Percentiles rank a stretch among this genome's conserved stretches.
These are phyloP conservation scores for Colletotrichum lini DNA, from an alignment of 2,329 filamentous ascomycete species.

Conservation along the genomic window DNA sequence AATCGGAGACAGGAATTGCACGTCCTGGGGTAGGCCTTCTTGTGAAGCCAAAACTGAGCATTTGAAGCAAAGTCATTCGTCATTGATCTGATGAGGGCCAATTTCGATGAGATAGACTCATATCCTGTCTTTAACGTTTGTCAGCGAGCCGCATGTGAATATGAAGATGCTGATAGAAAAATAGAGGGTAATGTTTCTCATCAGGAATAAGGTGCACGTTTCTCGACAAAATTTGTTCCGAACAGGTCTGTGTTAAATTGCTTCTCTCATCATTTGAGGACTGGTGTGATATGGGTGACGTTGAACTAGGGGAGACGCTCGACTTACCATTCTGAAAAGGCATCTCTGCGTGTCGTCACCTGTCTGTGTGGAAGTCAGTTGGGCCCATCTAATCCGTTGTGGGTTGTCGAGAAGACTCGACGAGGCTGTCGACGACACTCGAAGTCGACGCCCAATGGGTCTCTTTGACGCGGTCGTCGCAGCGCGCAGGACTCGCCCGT, in stretches of 20 bases:
- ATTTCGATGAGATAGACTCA: background rate
- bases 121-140: constrained; percentile 1
- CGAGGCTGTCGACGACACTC: too few relatives aligned
- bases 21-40: background rate
- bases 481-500: background rate
- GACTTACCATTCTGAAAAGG: constrained; percentile 19
- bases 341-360: background rate
- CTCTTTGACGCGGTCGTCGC: background rate
- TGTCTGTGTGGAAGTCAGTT: background rate
- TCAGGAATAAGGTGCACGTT: constrained; percentile 46
- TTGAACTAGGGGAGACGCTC: too few relatives aligned
- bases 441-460: too few relatives aligned
- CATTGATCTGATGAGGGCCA: background rate
- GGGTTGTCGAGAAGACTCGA: too few relatives aligned
- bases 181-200: background rate
- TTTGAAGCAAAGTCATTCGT: background rate
- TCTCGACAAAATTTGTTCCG: constrained; percentile 51
- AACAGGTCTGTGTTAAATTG: constrained; percentile 53
- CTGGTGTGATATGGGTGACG: background rate
- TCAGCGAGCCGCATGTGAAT: constrained; percentile 11
- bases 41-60: background rate
- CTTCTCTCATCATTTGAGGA: constrained; percentile 49
- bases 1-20: background rate
- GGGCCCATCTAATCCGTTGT: background rate
- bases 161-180: background rate